A percentile compares a stretch with the other conserved stretches of the same genome.
Conservation (phyloP, 805 yeast genomes). For the Kodamaea jinghongensis region DNA sequence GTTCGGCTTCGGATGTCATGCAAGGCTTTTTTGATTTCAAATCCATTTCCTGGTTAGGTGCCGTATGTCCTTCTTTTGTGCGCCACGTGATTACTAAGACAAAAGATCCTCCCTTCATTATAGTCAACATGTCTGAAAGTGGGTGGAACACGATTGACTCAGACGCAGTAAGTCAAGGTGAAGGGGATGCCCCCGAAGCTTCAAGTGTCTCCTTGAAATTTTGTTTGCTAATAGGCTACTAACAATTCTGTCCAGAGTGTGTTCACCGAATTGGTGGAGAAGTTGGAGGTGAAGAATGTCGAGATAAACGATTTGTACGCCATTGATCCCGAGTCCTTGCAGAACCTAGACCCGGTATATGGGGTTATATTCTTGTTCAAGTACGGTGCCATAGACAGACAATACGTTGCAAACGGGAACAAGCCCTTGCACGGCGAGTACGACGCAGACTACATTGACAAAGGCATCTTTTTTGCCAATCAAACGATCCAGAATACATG, state of each 20-base stretch:
- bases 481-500: conserved; percentile 69
- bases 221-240: background rate
- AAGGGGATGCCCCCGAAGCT: conserved; percentile 10
- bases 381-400: conserved; percentile 44
- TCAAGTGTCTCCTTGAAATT: no score
- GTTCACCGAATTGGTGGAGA: conserved; percentile 60
- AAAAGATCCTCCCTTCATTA: no score
- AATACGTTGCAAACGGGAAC: conserved; percentile 24
- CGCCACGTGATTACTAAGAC: no score
- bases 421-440: conserved; percentile 46
- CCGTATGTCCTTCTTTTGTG: no score
- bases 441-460: conserved; percentile 29
- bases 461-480: conserved; percentile 55
- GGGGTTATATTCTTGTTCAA: conserved; percentile 66
- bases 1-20: no score
- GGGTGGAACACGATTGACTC: conserved; percentile 67
- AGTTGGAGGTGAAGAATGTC: conserved; percentile 49
- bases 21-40: no score
- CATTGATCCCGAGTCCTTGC: conserved; percentile 45
- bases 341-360: conserved; percentile 41
- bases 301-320: conserved; percentile 59
- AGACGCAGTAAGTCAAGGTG: conserved; percentile 45
- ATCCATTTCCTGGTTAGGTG: no score
- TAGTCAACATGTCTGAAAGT: conserved; percentile 8
- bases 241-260: conserved; percentile 47